A percentile compares a stretch with the other conserved stretches of the same genome.
Evolutionary conservation across 2,329 filamentous ascomycete species (phyloP).

Genomic region (Fusarium poae): DNA sequence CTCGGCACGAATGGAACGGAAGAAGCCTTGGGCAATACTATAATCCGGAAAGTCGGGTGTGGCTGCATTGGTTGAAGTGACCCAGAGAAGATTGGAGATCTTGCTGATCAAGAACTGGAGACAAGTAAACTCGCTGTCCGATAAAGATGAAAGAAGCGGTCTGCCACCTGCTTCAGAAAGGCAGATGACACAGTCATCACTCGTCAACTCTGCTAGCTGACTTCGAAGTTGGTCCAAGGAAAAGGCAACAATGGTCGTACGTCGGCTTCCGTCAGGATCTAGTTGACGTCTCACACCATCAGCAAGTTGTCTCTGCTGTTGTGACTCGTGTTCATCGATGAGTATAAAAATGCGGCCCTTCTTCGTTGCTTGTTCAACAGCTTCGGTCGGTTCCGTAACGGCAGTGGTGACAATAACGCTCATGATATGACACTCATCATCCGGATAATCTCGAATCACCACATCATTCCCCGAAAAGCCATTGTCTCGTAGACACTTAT

Average conservation of each 20-base stretch:
- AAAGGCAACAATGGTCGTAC: accelerated
- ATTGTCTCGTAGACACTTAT: not conserved
- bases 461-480: conserved; percentile 7
- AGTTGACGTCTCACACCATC: too few relatives aligned
- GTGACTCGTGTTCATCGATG: accelerated
- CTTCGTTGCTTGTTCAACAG: too few relatives aligned
- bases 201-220: accelerated
- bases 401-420: not conserved
- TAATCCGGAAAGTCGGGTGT: too few relatives aligned
- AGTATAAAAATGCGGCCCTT: too few relatives aligned
- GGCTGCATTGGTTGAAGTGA: not conserved
- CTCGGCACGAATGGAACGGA: conserved; percentile 3
- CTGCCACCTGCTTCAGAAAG: not conserved
- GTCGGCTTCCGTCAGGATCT: too few relatives aligned
- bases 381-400: too few relatives aligned
- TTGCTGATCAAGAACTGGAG: not conserved
- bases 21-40: conserved; percentile 2
- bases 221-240: accelerated
- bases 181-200: not conserved
- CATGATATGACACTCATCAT: conserved; percentile 7
- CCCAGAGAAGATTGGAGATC: not conserved
- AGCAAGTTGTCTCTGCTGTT: not conserved
- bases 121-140: not conserved
- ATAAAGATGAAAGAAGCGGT: not conserved
- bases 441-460: not conserved